Conservation (phyloP, 805 yeast species). For the Candida broadrunensis region DNA sequence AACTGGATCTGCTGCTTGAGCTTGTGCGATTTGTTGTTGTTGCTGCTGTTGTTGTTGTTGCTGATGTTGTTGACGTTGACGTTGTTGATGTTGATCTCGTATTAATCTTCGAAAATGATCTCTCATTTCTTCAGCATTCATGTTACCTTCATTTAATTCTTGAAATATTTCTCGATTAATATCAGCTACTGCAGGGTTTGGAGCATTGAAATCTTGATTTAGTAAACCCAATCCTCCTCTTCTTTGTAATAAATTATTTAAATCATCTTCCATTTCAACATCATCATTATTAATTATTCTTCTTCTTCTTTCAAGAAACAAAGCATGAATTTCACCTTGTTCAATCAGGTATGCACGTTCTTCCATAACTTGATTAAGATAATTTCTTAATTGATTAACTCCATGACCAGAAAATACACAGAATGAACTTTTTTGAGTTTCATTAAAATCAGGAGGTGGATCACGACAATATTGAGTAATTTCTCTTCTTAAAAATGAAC, state of each 20-base stretch:
- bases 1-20: conserved; percentile 4
- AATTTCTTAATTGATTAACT: conserved; percentile 69
- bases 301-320: conserved; percentile 26
- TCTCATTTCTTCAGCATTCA: conserved; percentile 31
- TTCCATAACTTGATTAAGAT: conserved; percentile 49
- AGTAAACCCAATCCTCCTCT: conserved; percentile 22
- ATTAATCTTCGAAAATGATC: conserved; percentile 28
- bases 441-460: conserved; percentile 90
- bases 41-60: conserved; percentile 4
- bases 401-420: conserved; percentile 95
- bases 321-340: conserved; percentile 27
- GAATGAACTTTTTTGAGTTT: conserved; percentile 77
- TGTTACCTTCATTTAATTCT: conserved; percentile 26
- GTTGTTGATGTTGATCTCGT: conserved; percentile 24
- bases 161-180: conserved; percentile 29
- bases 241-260: conserved; percentile 15
- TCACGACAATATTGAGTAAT: conserved; percentile 84
- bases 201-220: conserved; percentile 6
- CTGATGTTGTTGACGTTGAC: conserved; percentile 10
- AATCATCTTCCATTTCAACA: conserved; percentile 2
- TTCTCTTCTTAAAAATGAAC: conserved; percentile 84
- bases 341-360: conserved; percentile 31
- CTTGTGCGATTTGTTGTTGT: neutral
- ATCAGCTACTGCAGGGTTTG: conserved; percentile 20
- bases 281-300: conserved; percentile 12